Percentiles rank a stretch among this genome's conserved stretches.
Evolutionary conservation across 495 filamentous ascomycete species (phyloP).

Genomic region (Podospora tetraspora): DNA sequence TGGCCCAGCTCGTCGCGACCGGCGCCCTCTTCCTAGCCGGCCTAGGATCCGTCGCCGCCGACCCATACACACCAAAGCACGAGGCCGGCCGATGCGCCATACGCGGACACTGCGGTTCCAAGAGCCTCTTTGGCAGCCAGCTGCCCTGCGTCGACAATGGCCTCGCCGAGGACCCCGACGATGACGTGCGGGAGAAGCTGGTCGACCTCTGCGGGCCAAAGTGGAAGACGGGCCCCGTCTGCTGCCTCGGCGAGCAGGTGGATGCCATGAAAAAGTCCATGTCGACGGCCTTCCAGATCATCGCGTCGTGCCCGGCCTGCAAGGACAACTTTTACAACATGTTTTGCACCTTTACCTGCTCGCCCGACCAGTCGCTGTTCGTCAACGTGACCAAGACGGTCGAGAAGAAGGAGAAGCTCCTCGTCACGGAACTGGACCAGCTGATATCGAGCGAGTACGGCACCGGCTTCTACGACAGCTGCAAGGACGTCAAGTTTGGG

Average conservation of each 20-base stretch:
- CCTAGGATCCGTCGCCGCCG: conserved; percentile 28
- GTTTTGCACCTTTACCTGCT: conserved; percentile 97
- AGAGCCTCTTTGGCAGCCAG: conserved; percentile 78
- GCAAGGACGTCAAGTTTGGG: conserved; percentile 97
- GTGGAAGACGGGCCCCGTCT: conserved; percentile 78
- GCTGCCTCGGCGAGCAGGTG: conserved; percentile 81
- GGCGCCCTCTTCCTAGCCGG: conserved; percentile 35
- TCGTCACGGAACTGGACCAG: conserved; percentile 86
- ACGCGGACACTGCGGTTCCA: conserved; percentile 82
- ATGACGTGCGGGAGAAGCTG: conserved; percentile 63
- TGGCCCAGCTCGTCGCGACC: conserved; percentile 31
- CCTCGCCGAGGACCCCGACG: conserved; percentile 65
- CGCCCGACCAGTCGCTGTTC: conserved; percentile 91
- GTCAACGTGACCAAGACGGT: conserved; percentile 82
- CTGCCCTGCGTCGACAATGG: conserved; percentile 94
- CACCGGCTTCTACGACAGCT: conserved; percentile 88
- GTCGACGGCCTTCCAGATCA: conserved; percentile 79
- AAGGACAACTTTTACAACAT: conserved; percentile 96
- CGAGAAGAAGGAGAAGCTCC: conserved; percentile 57
- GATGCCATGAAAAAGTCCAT: conserved; percentile 73
- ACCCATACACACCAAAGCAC: conserved; percentile 56
- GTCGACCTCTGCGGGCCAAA: conserved; percentile 79
- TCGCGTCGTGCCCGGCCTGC: conserved; percentile 89
- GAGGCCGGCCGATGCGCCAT: conserved; percentile 88
- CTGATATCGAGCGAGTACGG: conserved; percentile 84